Percentiles rank a stretch among this genome's conserved stretches.
These are phyloP conservation scores for Aspergillus bertholletiae DNA, from an alignment of 495 filamentous ascomycete species.

Conservation along the genomic window DNA sequence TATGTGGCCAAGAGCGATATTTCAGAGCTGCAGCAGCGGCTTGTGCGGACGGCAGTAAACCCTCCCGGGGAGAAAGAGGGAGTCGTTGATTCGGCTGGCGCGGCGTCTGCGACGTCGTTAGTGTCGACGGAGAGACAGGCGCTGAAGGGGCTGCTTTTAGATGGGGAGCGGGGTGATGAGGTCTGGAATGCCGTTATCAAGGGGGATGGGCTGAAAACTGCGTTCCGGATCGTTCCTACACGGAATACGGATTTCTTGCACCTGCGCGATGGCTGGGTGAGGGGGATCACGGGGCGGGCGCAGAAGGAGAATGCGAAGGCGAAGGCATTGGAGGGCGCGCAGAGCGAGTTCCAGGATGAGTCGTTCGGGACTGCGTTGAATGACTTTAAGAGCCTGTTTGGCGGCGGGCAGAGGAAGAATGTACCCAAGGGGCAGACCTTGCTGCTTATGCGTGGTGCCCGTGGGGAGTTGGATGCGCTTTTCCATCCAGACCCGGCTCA, in stretches of 20 bases:
- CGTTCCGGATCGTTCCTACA: conserved; percentile 76
- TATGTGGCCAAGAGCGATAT: conserved; percentile 84
- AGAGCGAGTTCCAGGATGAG: conserved; percentile 59
- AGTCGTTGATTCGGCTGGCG: conserved; percentile 46
- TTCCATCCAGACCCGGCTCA: conserved; percentile 52
- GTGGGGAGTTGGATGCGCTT: conserved; percentile 64
- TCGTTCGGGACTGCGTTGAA: conserved; percentile 66
- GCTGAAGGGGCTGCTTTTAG: conserved; percentile 63
- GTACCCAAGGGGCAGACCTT: conserved; percentile 74
- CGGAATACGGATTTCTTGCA: conserved; percentile 91
- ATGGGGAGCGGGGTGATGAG: conserved; percentile 60
- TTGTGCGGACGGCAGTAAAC: conserved; percentile 45
- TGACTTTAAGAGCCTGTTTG: conserved; percentile 74
- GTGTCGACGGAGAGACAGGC: conserved; percentile 73
- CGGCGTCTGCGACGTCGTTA: conserved; percentile 69
- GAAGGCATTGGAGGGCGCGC: conserved; percentile 10
- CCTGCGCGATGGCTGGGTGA: conserved; percentile 84
- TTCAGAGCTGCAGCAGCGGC: conserved; percentile 48
- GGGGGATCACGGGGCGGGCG: conserved; percentile 72
- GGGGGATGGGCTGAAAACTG: conserved; percentile 59
- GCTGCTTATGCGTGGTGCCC: conserved; percentile 62
- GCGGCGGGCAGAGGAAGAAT: conserved; percentile 58
- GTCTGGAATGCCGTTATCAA: conserved; percentile 71
- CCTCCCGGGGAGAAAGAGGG: conserved; percentile 42
- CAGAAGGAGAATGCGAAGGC: conserved; percentile 34